Conservation (phyloP, 1,284 basidiomycete species). For the Ceratobasidium sp. region DNA sequence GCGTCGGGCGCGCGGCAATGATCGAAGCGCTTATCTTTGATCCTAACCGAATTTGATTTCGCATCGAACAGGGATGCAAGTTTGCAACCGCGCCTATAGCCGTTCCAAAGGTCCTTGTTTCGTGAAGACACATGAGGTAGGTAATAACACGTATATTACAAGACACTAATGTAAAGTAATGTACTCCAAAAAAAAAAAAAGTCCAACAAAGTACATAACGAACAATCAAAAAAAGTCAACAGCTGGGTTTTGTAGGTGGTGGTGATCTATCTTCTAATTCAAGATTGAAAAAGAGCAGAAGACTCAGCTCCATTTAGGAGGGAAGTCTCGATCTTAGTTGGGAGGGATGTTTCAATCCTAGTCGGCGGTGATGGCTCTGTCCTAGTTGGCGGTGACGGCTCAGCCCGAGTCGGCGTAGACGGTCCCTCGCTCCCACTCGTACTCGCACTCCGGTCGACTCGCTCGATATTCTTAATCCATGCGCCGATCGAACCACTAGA, state of each 20-base stretch:
- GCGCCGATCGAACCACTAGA: conserved; percentile 89
- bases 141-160: not conserved
- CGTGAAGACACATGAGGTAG: too few relatives aligned
- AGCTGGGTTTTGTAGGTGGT: not conserved
- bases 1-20: too few relatives aligned
- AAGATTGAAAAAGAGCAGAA: not conserved
- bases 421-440: conserved; percentile 4
- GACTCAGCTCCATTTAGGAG: not conserved
- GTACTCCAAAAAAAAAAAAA: not conserved
- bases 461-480: conserved; percentile 93
- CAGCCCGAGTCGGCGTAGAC: conserved; percentile 9
- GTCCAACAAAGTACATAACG: not conserved
- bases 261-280: not conserved
- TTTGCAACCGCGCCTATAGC: too few relatives aligned
- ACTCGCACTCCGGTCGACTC: not conserved
- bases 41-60: too few relatives aligned
- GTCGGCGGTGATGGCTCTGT: too few relatives aligned
- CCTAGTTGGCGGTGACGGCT: not conserved
- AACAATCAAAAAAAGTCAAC: not conserved
- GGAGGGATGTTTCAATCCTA: too few relatives aligned
- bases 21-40: too few relatives aligned
- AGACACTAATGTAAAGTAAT: not conserved
- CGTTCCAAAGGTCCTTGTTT: too few relatives aligned
- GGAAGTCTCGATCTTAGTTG: not conserved
- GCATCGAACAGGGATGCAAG: too few relatives aligned